Evolutionary conservation across 1,284 basidiomycete genomes (phyloP).

Genomic region (Naganishia sp.): DNA sequence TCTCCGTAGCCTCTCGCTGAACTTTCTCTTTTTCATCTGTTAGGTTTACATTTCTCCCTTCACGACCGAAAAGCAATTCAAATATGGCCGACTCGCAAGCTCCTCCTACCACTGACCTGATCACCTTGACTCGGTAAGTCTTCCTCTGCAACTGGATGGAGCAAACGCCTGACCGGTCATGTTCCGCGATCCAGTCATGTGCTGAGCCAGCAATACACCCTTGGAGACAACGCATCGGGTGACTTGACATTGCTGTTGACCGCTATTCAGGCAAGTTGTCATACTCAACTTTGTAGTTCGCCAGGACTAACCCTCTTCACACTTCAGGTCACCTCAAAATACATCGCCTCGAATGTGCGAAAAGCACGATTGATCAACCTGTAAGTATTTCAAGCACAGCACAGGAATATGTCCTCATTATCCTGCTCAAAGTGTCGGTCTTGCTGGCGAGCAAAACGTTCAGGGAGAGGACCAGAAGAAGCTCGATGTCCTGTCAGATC

Average conservation of each 20-base stretch:
- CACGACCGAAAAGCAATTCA: background rate
- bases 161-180: background rate
- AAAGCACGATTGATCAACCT: conserved; percentile 97
- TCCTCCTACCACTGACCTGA: conserved; percentile 80
- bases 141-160: background rate
- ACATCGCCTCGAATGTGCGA: conserved; percentile 97
- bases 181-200: conserved; percentile 65
- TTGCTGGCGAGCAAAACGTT: conserved; percentile 93
- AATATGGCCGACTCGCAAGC: conserved; percentile 53
- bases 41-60: background rate
- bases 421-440: conserved; percentile 70
- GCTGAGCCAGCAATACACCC: conserved; percentile 73
- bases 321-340: conserved; percentile 64
- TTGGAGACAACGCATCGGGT: conserved; percentile 79
- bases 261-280: conserved; percentile 82
- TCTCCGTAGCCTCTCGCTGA: background rate
- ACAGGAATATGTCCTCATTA: background rate
- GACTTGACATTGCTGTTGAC: conserved; percentile 92
- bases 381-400: conserved; percentile 58
- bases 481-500: conserved; percentile 94
- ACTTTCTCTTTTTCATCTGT: background rate
- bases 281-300: background rate
- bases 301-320: conserved; percentile 10
- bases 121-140: conserved; percentile 81
- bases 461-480: conserved; percentile 99